These are phyloP conservation scores for Cladosporium sp. DNA, from an alignment of 2,329 filamentous ascomycete species.

Conservation along the genomic window DNA sequence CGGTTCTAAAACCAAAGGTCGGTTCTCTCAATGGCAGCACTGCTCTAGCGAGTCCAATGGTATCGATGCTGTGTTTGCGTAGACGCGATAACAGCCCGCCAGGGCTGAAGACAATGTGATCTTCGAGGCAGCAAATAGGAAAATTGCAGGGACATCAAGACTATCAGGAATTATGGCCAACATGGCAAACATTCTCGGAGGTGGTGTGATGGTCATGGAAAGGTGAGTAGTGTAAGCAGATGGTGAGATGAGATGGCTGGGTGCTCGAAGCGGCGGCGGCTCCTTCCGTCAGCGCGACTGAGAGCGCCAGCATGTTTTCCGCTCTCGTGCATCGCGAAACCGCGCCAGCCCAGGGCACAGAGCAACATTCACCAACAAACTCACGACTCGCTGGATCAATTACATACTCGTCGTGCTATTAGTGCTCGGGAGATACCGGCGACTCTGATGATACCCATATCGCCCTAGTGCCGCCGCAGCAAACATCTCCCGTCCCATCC, in stretches of 20 bases:
- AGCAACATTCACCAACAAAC: not conserved
- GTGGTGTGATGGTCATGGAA: not conserved
- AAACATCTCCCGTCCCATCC: not conserved
- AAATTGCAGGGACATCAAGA: not conserved
- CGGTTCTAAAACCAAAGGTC: not conserved
- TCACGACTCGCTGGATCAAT: not conserved
- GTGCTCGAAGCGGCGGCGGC: not conserved
- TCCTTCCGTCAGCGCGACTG: not conserved
- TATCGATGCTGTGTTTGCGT: not conserved
- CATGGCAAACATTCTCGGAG: not conserved
- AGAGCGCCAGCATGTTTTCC: conserved; percentile 1
- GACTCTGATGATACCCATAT: conserved; percentile 29
- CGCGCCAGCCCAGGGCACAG: conserved; percentile 8
- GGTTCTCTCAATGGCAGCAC: not conserved
- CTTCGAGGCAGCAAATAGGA: not conserved
- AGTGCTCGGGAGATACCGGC: conserved; percentile 20
- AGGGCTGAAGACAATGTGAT: not conserved
- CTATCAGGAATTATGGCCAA: not conserved
- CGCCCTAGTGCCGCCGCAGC: conserved; percentile 13
- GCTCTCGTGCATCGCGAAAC: not conserved
- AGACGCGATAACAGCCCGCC: not conserved
- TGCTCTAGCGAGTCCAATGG: not conserved
- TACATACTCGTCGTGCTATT: not conserved
- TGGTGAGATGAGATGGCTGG: not conserved
- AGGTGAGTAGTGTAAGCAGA: not conserved